phyloP scores from a whole-genome alignment of 2,329 filamentous ascomycete genomes.

The Tolypocladium tundrense region DNA sequence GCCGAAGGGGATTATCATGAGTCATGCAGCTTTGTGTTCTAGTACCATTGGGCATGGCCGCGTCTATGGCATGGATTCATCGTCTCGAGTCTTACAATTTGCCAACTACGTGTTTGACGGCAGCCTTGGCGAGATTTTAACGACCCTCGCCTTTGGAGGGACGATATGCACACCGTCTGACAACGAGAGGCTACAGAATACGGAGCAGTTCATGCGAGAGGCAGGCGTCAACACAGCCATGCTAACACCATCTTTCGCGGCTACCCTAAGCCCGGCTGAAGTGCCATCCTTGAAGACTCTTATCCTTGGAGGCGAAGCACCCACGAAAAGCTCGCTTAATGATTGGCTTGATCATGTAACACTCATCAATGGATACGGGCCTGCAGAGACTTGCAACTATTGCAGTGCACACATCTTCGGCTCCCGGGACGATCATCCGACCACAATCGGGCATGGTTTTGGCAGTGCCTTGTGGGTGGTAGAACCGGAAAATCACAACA shows the following conservation, averaged over 20 bases:
- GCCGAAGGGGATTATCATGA: constrained; percentile 16
- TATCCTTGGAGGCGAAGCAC: constrained; percentile 6
- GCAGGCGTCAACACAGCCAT: background rate
- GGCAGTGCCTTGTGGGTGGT: constrained; percentile 10
- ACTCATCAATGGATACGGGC: constrained; percentile 9
- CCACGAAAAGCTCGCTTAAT: constrained; percentile 1
- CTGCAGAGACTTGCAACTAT: constrained; percentile 8
- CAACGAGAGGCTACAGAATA: constrained; percentile 6
- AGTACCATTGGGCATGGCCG: constrained; percentile 36
- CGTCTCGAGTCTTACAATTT: constrained; percentile 42
- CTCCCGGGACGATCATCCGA: background rate
- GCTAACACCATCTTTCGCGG: constrained; percentile 3
- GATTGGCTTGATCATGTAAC: constrained; percentile 7
- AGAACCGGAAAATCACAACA: constrained; percentile 6
- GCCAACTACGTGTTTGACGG: constrained; percentile 41
- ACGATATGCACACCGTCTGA: constrained; percentile 12
- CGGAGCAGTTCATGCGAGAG: background rate
- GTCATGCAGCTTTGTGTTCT: constrained; percentile 43
- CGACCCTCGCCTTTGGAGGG: constrained; percentile 9
- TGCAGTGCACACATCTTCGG: background rate
- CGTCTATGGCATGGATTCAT: constrained; percentile 31
- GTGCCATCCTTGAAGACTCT: constrained; percentile 6
- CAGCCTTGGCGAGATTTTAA: constrained; percentile 21
- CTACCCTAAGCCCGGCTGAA: constrained; percentile 6
- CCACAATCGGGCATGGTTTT: constrained; percentile 5